Evolutionary conservation across 2,329 filamentous ascomycete genomes (phyloP), one percentile per base, ranked within the genome.

Genomic region (Aspergillus pseudoglaucus): DNA sequence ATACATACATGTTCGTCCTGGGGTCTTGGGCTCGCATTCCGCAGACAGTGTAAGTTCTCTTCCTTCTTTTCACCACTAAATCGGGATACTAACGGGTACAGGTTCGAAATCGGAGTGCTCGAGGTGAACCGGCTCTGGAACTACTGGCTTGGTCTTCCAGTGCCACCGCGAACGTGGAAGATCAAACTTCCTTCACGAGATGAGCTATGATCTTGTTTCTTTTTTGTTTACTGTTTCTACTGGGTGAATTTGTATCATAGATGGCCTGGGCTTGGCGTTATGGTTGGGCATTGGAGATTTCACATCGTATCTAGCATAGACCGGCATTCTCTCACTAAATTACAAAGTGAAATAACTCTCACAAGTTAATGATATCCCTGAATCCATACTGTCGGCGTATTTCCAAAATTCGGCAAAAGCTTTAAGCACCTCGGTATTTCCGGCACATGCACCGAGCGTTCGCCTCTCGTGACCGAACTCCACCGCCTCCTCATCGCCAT

Each of bases 1-100:
- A 76, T 49, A 83, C 83, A 0, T 74, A 81, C 42, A 77, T 80
- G 56, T 81, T 83, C 57, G 82, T 97, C 2, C 20, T 93, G 7
- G 76, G 67, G 54, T 79, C 80, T 50, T 98, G 89, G 88, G 47
- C 83, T 5, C 70, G 75, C 18, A 73, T 90, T 42, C 90, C 90
- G 0, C 74, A 69, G 41, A 78, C 78, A 52, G 48, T 87, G 87
- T 93, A 78, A 82, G 87, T 82, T 15, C 23, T n/a, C 22, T 53
- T 9, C 17, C 17, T 10, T 38, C 15, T 37, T n/a, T 3, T 17
- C 9, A 2, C 6, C 3, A 8, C 35, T 15, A 2, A 4, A 12
- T 17, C n/a, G 6, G 35, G 14, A 20, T 38, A 46, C 45, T 25
- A 9, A 45, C 32, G 17, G 9, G 12, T 6, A 27, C 49, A 81